Base-by-base conservation (phyloP, 2,329 filamentous ascomycete species). In the Aspergillus fumigatiaffinis region DNA sequence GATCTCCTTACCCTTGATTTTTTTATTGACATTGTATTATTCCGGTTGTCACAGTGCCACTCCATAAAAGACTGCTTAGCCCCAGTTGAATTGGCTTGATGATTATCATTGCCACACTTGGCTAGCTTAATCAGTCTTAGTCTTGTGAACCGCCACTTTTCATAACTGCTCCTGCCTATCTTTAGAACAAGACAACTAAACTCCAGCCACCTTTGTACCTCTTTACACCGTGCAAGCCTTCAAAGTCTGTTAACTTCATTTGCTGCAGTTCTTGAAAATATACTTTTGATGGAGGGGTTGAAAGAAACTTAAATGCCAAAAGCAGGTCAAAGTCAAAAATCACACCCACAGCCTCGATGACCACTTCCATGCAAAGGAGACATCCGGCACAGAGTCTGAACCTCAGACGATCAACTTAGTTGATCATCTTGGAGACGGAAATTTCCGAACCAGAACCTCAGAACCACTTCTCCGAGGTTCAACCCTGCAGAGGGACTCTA, bases 101-200 rank as follows among this genome's bases (percentile, higher is more conserved):
- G 32, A 55, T 56, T 50, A 58, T 58, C 56, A 56, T 54, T 56
- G 56, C 56, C 56, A 56, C 49, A 41, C 38, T 25, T 29, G 46
- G 53, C 41, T 58, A 53, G 44, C 44, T 25, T 47, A 47, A 23
- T 21, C 12, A 2, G 42, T 46, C 42, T 46, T 46, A 46, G 42
- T 21, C 21, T 46, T 1, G 3, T 10, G 42, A 14, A 46, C 20
- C 4, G 20, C 10, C 44, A 47, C 44, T 47, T 21, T 26, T 47
- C 20, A 47, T 26, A 14, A 5, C 21, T 35, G 5, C 28, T 29
- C 3, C 10, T 29, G 10, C 12, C 32, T 47, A 47, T 26, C 9
- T 47, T 47, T 47, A 47, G 44, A 47, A 47, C 44, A 14, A 3
- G 12, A 12, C 44, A 26, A 14, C 12, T 3, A 21, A 17, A 47